phyloP scores from a whole-genome alignment of 129 eudicot species.

The Arctium lappa region DNA sequence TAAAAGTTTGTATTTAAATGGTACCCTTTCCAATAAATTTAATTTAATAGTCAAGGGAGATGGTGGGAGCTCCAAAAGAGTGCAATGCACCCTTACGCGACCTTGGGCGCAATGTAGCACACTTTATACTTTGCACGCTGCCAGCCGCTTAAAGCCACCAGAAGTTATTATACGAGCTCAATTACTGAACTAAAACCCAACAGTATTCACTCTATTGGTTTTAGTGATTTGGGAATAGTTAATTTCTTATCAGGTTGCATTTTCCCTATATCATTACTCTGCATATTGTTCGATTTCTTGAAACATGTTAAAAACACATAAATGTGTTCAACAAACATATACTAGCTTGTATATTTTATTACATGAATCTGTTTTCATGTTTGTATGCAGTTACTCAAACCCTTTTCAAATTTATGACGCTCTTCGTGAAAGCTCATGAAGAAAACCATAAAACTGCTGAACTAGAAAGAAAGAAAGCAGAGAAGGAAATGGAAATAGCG shows the following conservation, averaged over 20 bases:
- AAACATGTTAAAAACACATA: background rate
- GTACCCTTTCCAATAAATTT: too few species aligned
- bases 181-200: too few species aligned
- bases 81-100: too few species aligned
- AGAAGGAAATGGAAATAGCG: slow-evolving; percentile 87
- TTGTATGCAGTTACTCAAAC: slow-evolving; percentile 78
- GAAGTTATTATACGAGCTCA: too few species aligned
- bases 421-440: slow-evolving; percentile 88
- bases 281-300: background rate
- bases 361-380: slow-evolving; percentile 1
- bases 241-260: background rate
- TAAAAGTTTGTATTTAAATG: too few species aligned
- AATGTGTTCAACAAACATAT: background rate
- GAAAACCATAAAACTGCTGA: slow-evolving; percentile 90
- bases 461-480: slow-evolving; percentile 83
- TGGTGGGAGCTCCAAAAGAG: too few species aligned
- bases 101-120: too few species aligned
- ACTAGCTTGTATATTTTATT: background rate
- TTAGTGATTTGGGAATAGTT: background rate
- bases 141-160: too few species aligned
- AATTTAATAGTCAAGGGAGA: too few species aligned
- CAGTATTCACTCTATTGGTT: too few species aligned
- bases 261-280: background rate
- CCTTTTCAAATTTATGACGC: slow-evolving; percentile 80
- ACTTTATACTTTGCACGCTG: too few species aligned